Base-by-base conservation (phyloP, 169 alveolate species). In the Theileria sp. region DNA sequence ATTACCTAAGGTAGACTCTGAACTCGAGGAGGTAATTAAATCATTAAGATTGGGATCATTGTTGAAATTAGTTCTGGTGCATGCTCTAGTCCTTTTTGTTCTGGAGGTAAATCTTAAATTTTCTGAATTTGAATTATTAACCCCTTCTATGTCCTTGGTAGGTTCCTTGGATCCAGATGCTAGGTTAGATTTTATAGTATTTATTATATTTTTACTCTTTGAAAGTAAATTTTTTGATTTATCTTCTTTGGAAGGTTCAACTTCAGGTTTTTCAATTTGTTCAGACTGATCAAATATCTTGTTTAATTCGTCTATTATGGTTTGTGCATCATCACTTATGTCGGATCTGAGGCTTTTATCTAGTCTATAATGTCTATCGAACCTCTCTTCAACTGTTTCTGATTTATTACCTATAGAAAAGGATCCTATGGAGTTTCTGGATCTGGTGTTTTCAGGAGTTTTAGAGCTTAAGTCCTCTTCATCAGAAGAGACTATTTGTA, bases 401-500 rank as follows among this genome's bases (percentile, higher is more conserved):
- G 44, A 7, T 28, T 60, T 60, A 17, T 60, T 60, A 28, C 68
- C 10, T 0, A 12, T 60, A 15, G 68, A 60, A 60, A 25, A 25
- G 68, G 15, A 3, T 51, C 38, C 38, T 17, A 23, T 6, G 21
- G 38, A 28, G 17, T 64, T n/a, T 21, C 9, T 21, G 25, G 72
- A 7, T 30, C 32, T 15, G n/a, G 21, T 17, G 8, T 64, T 64
- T 26, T 15, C 61, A 15, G 77, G 49, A 15, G 26, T 69, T 13
- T 69, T 17, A 69, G 38, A 69, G 12, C 21, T 23, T 10, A 50
- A n/a, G 32, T 77, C 86, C 28, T 83, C 89, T 25, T 83, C 89
- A 51, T 77, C 86, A 23, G 86, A 77, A 10, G 89, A 83, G 13
- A 23, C 34, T 7, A 83, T 70, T 32, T 36, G 60, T 38, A 76